phyloP scores from a whole-genome alignment of 345 rosid species.

The Balakata baccata region DNA sequence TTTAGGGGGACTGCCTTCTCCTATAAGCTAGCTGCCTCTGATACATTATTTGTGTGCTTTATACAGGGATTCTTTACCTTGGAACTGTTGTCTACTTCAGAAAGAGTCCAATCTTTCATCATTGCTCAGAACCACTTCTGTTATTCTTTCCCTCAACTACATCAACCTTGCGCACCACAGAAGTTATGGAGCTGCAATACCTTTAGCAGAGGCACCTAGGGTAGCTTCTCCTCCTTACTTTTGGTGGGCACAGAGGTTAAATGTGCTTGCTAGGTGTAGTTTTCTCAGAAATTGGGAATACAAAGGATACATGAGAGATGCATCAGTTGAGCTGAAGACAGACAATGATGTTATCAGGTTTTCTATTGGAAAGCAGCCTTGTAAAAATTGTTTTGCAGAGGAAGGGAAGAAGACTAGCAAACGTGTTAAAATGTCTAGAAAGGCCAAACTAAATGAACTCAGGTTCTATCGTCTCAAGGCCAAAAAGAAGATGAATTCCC shows the following conservation, averaged over 20 bases:
- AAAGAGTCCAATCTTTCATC: conserved; percentile 16
- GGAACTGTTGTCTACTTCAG: conserved; percentile 20
- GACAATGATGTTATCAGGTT: conserved; percentile 64
- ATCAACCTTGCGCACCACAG: conserved; percentile 14
- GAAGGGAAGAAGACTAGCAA: conserved; percentile 44
- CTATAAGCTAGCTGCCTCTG: not conserved
- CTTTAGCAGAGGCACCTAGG: conserved; percentile 18
- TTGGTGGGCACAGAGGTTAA: not conserved
- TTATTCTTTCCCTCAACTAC: conserved; percentile 15
- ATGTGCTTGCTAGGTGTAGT: conserved; percentile 15
- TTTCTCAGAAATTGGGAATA: conserved; percentile 20
- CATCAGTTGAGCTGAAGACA: conserved; percentile 54
- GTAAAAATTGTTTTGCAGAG: conserved; percentile 23
- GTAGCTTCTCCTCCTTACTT: conserved; percentile 21
- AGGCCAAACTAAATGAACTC: conserved; percentile 72
- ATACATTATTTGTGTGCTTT: conserved; percentile 16
- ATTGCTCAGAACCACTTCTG: conserved; percentile 16
- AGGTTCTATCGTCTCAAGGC: conserved; percentile 79
- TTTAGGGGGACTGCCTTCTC: not conserved
- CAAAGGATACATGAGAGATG: conserved; percentile 43
- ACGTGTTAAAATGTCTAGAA: conserved; percentile 51
- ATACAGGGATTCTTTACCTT: conserved; percentile 42
- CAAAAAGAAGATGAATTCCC: conserved; percentile 91
- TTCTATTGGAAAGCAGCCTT: conserved; percentile 39
- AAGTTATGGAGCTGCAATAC: conserved; percentile 20